A percentile compares a stretch with the other conserved stretches of the same genome.
Conservation (phyloP, 768 basidiomycete genomes). For the Leccinum longicurvipes region DNA sequence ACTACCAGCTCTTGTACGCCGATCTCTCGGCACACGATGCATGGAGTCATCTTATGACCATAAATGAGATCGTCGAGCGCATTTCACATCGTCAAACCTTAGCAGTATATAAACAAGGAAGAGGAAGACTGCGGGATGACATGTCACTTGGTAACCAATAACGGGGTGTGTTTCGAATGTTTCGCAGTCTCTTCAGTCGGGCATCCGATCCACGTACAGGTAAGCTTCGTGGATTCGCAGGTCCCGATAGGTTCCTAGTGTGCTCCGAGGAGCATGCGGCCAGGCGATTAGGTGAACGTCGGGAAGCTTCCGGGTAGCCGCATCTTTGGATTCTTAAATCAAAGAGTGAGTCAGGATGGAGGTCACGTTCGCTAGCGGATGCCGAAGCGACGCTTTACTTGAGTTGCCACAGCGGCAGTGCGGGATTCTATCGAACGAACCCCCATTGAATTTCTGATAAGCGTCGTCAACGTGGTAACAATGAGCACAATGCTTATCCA, state of each 20-base stretch:
- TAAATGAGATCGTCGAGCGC: neutral
- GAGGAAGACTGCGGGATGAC: neutral
- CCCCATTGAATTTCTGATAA: neutral
- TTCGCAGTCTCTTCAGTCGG: neutral
- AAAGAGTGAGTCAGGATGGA: neutral
- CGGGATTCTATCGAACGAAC: neutral
- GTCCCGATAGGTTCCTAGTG: neutral
- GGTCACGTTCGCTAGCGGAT: neutral
- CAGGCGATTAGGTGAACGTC: neutral
- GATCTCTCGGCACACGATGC: neutral
- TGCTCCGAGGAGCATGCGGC: conserved; percentile 6
- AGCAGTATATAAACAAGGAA: neutral
- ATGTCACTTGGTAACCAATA: neutral
- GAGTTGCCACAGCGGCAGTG: neutral
- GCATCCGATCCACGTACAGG: neutral
- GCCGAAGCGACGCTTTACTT: neutral
- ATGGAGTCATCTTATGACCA: neutral
- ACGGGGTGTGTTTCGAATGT: neutral
- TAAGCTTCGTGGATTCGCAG: neutral
- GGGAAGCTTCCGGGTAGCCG: neutral
- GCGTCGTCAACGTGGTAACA: neutral
- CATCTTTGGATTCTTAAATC: neutral
- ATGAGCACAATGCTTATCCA: neutral
- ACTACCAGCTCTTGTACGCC: neutral
- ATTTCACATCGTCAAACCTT: conserved; percentile 9